Conservation (phyloP, 345 rosid species). For the Trapa bicornis region DNA sequence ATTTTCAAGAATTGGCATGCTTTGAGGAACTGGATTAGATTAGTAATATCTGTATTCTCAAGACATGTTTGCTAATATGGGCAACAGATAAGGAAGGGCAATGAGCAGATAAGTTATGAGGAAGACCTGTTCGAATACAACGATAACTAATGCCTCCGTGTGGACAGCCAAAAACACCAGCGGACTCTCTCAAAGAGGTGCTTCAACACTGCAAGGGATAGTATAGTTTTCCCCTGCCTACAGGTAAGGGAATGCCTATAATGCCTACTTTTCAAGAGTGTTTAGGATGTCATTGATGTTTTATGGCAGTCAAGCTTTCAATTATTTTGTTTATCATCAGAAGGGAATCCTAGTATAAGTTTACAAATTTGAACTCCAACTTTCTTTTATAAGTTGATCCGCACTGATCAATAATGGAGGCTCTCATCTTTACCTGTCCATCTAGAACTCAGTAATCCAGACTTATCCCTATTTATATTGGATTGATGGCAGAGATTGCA, state of each 20-base stretch:
- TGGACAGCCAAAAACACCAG: constrained; percentile 64
- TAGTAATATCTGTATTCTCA: background rate
- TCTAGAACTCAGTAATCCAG: no score
- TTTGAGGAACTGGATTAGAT: background rate
- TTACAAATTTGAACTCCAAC: no score
- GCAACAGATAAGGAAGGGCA: constrained; percentile 58
- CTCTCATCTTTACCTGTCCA: no score
- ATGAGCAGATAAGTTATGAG: constrained; percentile 61
- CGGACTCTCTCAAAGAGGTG: constrained; percentile 52
- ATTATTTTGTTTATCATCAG: background rate
- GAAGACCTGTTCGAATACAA: constrained; percentile 72
- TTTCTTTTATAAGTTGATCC: no score
- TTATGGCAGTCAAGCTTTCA: background rate
- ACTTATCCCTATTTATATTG: no score
- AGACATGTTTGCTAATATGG: constrained; percentile 19
- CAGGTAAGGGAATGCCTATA: constrained; percentile 21
- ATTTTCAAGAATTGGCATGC: background rate
- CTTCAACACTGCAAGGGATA: constrained; percentile 76
- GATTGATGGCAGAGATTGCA: no score
- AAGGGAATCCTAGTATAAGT: no score
- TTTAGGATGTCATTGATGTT: background rate
- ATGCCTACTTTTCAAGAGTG: background rate
- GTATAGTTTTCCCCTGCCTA: constrained; percentile 49
- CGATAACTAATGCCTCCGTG: constrained; percentile 36
- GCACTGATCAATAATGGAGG: no score